Evolutionary conservation across 371 early-diverging fungal genomes (phyloP), one percentile per base, ranked within the genome.

Genomic region (Apophysomyces elegans): DNA sequence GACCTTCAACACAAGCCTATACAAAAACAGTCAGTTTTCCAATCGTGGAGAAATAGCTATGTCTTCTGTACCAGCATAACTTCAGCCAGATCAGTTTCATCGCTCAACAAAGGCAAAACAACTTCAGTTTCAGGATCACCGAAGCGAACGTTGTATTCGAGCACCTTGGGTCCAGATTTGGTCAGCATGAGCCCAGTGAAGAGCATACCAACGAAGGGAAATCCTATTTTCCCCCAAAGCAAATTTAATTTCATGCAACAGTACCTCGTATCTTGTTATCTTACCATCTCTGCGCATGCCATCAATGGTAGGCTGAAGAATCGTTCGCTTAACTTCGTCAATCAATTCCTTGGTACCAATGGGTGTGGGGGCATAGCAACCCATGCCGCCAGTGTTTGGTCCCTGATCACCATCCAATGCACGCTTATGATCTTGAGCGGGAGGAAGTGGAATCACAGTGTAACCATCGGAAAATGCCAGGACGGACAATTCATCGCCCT

Each of bases 311-410:
- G 96, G 95, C 77, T 93, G 88, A 44, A 99, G 78, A 45, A 98
- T 87, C 0, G 90, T 90, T 44, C 85, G 80, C 72, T 94, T 84
- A 73, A 96, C 90, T 41, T 84, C 71, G 11, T 82, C 80, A 47
- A 94, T 79, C 50, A 97, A 73, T 62, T 86, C 85, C 14, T 88
- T 78, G 4, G 96, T 93, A 58, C 91, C 94, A 59, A 96, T 87
- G 6, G 98, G 97, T 2, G 98, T 96, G 36, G 99, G 99, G 44
- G 93, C 93, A 75, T 99, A 99, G 65, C 95, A 94, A 7, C 99
- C 99, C 99, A 99, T 99, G 62, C 99, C 99, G 63, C 99, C 99
- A 0, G 98, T 99, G 84, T 99, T 99, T 63, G 94, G 96, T 0
- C 99, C 99, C 73, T 86, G 72, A 76, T 98, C 99, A 63, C 92